Evolutionary conservation across 2,329 filamentous ascomycete species (phyloP).

Genomic region (Sporothrix luriei): DNA sequence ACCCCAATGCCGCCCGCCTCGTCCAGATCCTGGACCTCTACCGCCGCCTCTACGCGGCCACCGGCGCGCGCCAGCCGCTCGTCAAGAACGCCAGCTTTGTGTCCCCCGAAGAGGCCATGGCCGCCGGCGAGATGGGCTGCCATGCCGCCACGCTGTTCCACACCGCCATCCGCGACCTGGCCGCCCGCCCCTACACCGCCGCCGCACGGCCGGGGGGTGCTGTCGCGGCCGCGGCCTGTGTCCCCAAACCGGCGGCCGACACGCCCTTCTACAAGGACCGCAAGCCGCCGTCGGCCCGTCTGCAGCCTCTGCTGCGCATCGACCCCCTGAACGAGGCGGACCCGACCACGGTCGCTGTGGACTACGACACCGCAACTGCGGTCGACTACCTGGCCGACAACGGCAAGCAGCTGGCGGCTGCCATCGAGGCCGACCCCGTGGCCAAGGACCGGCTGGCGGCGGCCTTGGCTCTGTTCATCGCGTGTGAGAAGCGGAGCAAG

Average conservation of each 20-base stretch:
- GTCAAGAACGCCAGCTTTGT: slow-evolving; percentile 53
- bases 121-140: slow-evolving; percentile 51
- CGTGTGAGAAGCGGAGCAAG: slow-evolving; percentile 41
- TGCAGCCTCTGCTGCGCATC: slow-evolving; percentile 44
- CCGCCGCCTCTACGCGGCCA: slow-evolving; percentile 50
- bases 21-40: slow-evolving; percentile 54
- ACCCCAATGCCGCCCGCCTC: slow-evolving; percentile 53
- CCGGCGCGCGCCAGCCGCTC: slow-evolving; percentile 52
- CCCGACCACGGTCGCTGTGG: slow-evolving; percentile 37
- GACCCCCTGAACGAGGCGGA: slow-evolving; percentile 44
- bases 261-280: slow-evolving; percentile 46
- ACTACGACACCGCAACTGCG: slow-evolving; percentile 39
- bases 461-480: slow-evolving; percentile 47
- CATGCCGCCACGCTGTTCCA: slow-evolving; percentile 51
- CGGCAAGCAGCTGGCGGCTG: slow-evolving; percentile 48
- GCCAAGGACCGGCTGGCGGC: slow-evolving; percentile 45
- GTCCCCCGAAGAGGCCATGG: slow-evolving; percentile 50
- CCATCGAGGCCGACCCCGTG: slow-evolving; percentile 47
- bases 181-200: slow-evolving; percentile 41
- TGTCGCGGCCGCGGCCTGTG: slow-evolving; percentile 36
- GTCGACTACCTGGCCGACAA: slow-evolving; percentile 53
- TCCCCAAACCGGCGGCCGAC: slow-evolving; percentile 44
- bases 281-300: slow-evolving; percentile 43
- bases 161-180: slow-evolving; percentile 46
- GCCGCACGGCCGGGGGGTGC: slow-evolving; percentile 44